phyloP scores from a whole-genome alignment of 768 basidiomycete genomes.

The Boletus vermiculosoides region DNA sequence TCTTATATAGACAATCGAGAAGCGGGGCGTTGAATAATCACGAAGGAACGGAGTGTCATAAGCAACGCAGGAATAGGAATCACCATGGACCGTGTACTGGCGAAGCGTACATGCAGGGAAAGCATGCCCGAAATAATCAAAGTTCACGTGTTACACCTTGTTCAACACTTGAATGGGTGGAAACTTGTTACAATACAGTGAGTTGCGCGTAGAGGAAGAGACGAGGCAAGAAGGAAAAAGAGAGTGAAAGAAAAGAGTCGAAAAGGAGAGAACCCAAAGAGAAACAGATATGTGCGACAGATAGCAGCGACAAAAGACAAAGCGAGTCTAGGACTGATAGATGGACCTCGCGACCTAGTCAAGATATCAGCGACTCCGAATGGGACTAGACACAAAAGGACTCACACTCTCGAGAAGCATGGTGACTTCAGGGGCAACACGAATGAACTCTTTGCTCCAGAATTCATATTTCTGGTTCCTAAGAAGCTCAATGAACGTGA shows the following conservation, averaged over 20 bases:
- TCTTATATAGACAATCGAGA: conserved; percentile 22
- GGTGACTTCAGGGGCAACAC: conserved; percentile 82
- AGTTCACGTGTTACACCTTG: conserved; percentile 50
- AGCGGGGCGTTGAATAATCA: conserved; percentile 9
- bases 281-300: conserved; percentile 74
- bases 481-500: conserved; percentile 91
- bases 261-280: conserved; percentile 52
- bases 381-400: conserved; percentile 12
- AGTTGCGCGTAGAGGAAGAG: conserved; percentile 43
- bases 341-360: conserved; percentile 72
- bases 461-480: conserved; percentile 89
- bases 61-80: conserved; percentile 13
- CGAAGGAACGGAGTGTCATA: conserved; percentile 11
- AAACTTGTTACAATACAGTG: conserved; percentile 83
- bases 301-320: conserved; percentile 68
- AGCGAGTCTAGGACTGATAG: conserved; percentile 71
- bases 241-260: neutral
- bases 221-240: conserved; percentile 13
- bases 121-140: conserved; percentile 36
- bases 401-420: conserved; percentile 81
- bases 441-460: conserved; percentile 86
- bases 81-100: conserved; percentile 13
- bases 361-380: conserved; percentile 3
- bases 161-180: conserved; percentile 56
- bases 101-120: conserved; percentile 13